phyloP scores from a whole-genome alignment of 805 yeast species.

The Peterozyma toletana region DNA sequence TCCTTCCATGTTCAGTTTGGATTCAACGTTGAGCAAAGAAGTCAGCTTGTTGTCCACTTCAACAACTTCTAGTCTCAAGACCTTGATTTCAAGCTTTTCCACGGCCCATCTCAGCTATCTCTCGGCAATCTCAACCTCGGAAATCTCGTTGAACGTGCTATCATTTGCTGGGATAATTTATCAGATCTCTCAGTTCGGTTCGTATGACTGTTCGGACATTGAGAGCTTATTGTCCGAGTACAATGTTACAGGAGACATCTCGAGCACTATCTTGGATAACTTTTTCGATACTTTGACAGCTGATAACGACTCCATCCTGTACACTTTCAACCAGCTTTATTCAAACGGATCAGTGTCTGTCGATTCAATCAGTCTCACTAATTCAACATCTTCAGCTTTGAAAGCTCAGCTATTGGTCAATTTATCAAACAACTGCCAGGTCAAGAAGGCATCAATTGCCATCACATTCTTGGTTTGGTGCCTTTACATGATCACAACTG shows the following conservation, averaged over 20 bases:
- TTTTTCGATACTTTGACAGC: not conserved
- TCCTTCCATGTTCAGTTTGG: not conserved
- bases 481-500: not conserved
- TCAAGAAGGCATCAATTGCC: conserved; percentile 4
- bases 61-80: not conserved
- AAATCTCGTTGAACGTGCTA: not conserved
- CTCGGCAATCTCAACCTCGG: not conserved
- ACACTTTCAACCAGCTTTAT: not conserved
- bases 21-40: too few relatives aligned
- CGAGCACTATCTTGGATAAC: not conserved
- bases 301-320: not conserved
- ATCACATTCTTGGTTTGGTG: not conserved
- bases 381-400: not conserved
- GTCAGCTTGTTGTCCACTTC: not conserved
- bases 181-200: not conserved
- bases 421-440: conserved; percentile 2
- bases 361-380: not conserved
- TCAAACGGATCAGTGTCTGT: not conserved
- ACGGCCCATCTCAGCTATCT: not conserved
- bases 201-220: not conserved
- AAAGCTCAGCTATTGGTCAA: not conserved
- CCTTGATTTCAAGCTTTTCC: too few relatives aligned
- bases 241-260: not conserved
- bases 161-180: not conserved
- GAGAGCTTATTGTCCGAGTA: not conserved